Evolutionary conservation across 345 rosid genomes (phyloP), one percentile per base, ranked within the genome.

Genomic region (Salix caprea): DNA sequence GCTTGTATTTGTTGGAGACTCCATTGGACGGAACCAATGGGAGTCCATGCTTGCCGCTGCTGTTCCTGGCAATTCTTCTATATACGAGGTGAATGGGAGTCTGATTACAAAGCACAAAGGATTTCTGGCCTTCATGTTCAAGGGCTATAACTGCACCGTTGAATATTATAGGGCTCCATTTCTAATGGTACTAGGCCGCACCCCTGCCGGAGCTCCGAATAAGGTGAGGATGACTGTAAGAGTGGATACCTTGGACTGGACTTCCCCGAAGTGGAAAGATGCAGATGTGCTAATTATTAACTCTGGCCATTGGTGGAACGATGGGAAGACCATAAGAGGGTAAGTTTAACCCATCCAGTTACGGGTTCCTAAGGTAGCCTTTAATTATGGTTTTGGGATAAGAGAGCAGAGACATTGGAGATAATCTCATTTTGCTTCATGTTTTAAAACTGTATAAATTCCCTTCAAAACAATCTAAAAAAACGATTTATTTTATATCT

Each of bases 11-110:
- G 93, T 89, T n/a, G 99, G 99, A 9, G 99, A 93, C 50, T 96
- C 99, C 13, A 85, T 96, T 52, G 99, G 96, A 67, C 86, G 98
- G 81, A 96, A 96, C 85, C 99, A 96, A 36, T 93, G 96, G 97
- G 97, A 96, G 80, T 96, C 98, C 82, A 78, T 96, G 92, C 90
- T 93, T 9, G 80, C 96, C 69, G 81, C 98, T 61, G 89, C 86
- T 54, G 82, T 91, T 73, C 76, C 89, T 21, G 86, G 87, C 82
- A 86, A 86, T 76, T 82, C 89, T 40, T 87, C 91, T 30, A 85
- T 96, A 46, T 89, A 91, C 2, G 98, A 96, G 80, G 84, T 84
- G 24, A 86, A 91, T 32, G 95, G 97, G 78, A 89, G 73, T 65
- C 92, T 97, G 16, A 94, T 96, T 71, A 92, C 95, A 32, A 94